A percentile compares a stretch with the other conserved stretches of the same genome.
These are phyloP conservation scores for Lecanicillium sp. DNA, from an alignment of 2,329 filamentous ascomycete species.

Conservation along the genomic window DNA sequence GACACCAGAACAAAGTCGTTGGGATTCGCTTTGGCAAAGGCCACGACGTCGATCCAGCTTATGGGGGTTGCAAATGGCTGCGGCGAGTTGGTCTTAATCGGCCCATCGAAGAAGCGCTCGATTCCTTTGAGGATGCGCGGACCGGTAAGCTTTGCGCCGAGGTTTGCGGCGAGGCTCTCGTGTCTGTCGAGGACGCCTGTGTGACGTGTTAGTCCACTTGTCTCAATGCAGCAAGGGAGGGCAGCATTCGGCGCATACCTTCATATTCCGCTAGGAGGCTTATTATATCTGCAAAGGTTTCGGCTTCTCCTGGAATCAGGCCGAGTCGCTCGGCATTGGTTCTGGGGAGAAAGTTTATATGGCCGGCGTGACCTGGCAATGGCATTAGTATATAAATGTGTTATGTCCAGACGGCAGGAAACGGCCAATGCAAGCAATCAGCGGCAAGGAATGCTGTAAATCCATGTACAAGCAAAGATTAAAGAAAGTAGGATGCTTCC, in stretches of 20 bases:
- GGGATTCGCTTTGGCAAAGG: conserved; percentile 73
- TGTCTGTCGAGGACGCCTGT: conserved; percentile 70
- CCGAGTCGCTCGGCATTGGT: conserved; percentile 34
- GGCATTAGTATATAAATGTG: not conserved
- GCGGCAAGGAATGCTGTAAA: no score
- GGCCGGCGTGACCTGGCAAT: conserved; percentile 12
- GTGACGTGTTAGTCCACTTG: no score
- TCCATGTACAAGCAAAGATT: no score
- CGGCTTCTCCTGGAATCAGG: conserved; percentile 46
- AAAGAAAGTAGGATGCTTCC: no score
- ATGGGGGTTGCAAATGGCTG: conserved; percentile 54
- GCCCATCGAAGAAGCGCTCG: conserved; percentile 76
- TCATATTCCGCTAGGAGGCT: conserved; percentile 72
- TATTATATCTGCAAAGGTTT: conserved; percentile 66
- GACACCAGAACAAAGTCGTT: conserved; percentile 68
- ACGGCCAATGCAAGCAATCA: not conserved
- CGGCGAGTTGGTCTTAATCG: conserved; percentile 48
- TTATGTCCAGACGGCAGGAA: not conserved
- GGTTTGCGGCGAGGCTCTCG: conserved; percentile 77
- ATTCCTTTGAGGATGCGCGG: conserved; percentile 80
- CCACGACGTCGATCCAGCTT: conserved; percentile 79
- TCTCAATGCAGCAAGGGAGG: no score
- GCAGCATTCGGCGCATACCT: conserved; percentile 28
- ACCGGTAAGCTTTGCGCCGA: conserved; percentile 74
- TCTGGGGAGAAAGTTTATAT: conserved; percentile 47